Evolutionary conservation across 2,329 filamentous ascomycete genomes (phyloP), one percentile per base, ranked within the genome.

Genomic region (Zopfia rhizophila): DNA sequence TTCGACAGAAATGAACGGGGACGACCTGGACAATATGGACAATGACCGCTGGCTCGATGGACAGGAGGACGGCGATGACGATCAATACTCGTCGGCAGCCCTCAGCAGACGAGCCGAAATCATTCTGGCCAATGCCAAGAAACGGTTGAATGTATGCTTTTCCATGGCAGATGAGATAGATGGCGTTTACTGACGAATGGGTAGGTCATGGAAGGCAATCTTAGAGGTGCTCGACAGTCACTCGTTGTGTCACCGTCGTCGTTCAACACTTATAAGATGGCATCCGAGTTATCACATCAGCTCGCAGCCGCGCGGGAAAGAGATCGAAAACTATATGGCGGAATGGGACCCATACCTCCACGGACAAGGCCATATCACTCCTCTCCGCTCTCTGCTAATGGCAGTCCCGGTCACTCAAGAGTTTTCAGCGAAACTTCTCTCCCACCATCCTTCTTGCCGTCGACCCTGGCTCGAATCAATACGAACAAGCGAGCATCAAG

Each of bases 101-200:
- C 75, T 96, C 53, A 93, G 90, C 69, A 86, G 87, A 57, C 84
- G 91, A 60, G 92, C 92, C 1, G 92, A 97, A 68, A 81, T 92
- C 64, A 97, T 97, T 65, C 79, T 97, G 43, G 90, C 91, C 44
- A 96, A 96, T 72, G 93, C 93, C 22, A 97, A 97, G 75, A 87
- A 86, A 69, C 82, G 91, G 59, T 78, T 97, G 51, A 94, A 90
- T 66, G 91, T 95, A 79, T 70, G 89, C 46, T 37, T 30, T 8
- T 35, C 37, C 7, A 30, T 18, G 19, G 14, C 18, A 16, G 25
- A 35, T 13, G 21, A 25, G 13, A 38, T 45, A 32, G 37, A 27
- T 27, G 8, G 48, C 41, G 24, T 38, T 45, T 18, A 45, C 67
- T 70, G 52, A 71, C 59, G 30, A 21, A 36, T 47, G 32, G 42